Percentiles rank a stretch among this genome's conserved stretches.
Conservation (phyloP, 306 rosid species). For the Vicia sativa region DNA sequence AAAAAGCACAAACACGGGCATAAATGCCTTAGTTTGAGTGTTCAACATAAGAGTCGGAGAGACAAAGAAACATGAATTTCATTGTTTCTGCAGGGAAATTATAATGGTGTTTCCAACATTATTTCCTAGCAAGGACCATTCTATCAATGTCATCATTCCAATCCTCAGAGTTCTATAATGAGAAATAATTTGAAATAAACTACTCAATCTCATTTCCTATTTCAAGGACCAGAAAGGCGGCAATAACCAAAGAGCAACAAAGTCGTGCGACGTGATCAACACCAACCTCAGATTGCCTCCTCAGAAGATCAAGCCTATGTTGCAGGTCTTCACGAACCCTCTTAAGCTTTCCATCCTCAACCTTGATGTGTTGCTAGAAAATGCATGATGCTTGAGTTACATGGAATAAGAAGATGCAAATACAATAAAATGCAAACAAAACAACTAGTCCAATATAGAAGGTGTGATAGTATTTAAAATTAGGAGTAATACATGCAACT, state of each 20-base stretch:
- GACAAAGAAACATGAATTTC: constrained; percentile 15
- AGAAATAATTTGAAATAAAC: constrained; percentile 17
- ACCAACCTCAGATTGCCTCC: constrained; percentile 88
- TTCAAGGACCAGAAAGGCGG: constrained; percentile 28
- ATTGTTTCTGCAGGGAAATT: background rate
- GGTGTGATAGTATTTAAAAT: constrained; percentile 15
- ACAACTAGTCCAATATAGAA: constrained; percentile 22
- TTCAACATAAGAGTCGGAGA: constrained; percentile 13
- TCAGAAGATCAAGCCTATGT: constrained; percentile 69
- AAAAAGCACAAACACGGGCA: constrained; percentile 13
- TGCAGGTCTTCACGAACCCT: constrained; percentile 82
- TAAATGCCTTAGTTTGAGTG: constrained; percentile 16
- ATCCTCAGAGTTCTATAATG: constrained; percentile 5
- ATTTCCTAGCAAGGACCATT: constrained; percentile 22
- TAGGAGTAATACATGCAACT: constrained; percentile 16
- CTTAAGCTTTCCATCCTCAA: constrained; percentile 66
- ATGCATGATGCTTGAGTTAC: constrained; percentile 34
- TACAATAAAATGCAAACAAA: constrained; percentile 32
- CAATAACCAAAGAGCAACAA: constrained; percentile 19
- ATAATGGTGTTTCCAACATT: constrained; percentile 30
- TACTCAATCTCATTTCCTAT: constrained; percentile 20
- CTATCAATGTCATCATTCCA: constrained; percentile 20
- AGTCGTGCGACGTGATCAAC: constrained; percentile 23
- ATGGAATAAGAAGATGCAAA: constrained; percentile 20
- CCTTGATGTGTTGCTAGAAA: constrained; percentile 67